Evolutionary conservation across 1,284 basidiomycete species (phyloP).

Genomic region (Sutorius eximius): DNA sequence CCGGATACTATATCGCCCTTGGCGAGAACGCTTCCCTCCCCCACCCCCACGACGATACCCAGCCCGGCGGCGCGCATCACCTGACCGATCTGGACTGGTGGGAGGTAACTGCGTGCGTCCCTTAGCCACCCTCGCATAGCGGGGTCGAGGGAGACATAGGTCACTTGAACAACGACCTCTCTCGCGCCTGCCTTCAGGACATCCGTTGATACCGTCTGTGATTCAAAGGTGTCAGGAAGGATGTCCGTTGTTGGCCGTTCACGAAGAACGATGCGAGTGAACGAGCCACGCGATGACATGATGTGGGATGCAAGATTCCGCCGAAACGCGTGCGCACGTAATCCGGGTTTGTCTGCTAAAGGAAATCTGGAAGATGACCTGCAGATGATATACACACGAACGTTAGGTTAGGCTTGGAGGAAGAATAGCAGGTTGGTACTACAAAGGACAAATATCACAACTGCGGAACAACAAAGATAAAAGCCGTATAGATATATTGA

Average conservation of each 20-base stretch:
- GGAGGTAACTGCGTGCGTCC: conserved; percentile 66
- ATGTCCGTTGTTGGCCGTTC: conserved; percentile 69
- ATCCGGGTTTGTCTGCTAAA: neutral
- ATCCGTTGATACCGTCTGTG: conserved; percentile 52
- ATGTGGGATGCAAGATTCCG: neutral
- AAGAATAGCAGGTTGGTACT: neutral
- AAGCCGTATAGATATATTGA: conserved; percentile 8
- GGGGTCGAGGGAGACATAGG: conserved; percentile 79
- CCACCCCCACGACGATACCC: conserved; percentile 65
- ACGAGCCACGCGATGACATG: conserved; percentile 36
- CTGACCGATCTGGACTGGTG: conserved; percentile 79
- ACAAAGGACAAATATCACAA: neutral
- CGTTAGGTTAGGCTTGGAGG: neutral
- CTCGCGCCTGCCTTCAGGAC: conserved; percentile 53
- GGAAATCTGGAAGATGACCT: neutral
- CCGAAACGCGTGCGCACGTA: neutral
- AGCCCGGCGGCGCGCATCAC: conserved; percentile 77
- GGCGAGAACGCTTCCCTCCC: conserved; percentile 51
- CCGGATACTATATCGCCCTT: conserved; percentile 71
- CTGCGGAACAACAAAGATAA: conserved; percentile 8
- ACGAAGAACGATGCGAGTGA: conserved; percentile 72
- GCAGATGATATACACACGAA: neutral
- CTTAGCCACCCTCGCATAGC: conserved; percentile 85
- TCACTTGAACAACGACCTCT: conserved; percentile 71
- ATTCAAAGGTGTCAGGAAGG: conserved; percentile 69